phyloP scores from a whole-genome alignment of 257 asterid genomes.

The Fraxinus americana region DNA sequence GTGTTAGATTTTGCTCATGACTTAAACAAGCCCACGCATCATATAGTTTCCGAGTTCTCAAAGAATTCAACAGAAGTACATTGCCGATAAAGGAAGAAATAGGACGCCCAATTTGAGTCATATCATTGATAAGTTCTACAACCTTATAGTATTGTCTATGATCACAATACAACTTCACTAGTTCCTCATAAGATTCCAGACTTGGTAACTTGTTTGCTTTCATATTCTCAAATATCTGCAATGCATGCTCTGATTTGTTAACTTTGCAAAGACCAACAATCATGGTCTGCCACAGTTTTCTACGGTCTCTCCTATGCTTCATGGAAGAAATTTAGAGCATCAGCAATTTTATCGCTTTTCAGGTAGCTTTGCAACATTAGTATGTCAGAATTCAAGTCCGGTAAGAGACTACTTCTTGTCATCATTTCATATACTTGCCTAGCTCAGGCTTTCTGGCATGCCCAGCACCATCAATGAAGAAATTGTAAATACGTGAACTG shows the following conservation, averaged over 20 bases:
- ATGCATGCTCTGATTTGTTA: constrained; percentile 46
- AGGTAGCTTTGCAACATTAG: constrained; percentile 60
- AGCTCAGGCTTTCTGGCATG: constrained; percentile 66
- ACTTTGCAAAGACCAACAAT: constrained; percentile 69
- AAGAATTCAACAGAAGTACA: constrained; percentile 63
- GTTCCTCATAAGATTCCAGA: constrained; percentile 73
- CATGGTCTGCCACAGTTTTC: constrained; percentile 52
- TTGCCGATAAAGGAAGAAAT: constrained; percentile 81
- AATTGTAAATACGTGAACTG: constrained; percentile 30
- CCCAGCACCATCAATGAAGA: constrained; percentile 87
- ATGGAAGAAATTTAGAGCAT: constrained; percentile 52
- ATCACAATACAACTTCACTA: constrained; percentile 60
- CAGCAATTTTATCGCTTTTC: constrained; percentile 37
- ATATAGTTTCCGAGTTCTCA: constrained; percentile 39
- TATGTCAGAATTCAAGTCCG: constrained; percentile 42
- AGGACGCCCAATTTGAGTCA: constrained; percentile 58
- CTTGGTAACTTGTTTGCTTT: constrained; percentile 47
- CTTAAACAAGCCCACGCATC: constrained; percentile 49
- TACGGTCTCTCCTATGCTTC: constrained; percentile 37
- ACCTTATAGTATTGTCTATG: constrained; percentile 44
- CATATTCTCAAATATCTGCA: constrained; percentile 51
- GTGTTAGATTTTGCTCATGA: constrained; percentile 34
- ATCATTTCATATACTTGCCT: constrained; percentile 57
- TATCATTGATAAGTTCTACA: constrained; percentile 55
- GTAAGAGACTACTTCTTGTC: constrained; percentile 41